A percentile compares a stretch with the other conserved stretches of the same genome.
phyloP scores from a whole-genome alignment of 2,329 filamentous ascomycete species.

The Claviceps pusilla region DNA sequence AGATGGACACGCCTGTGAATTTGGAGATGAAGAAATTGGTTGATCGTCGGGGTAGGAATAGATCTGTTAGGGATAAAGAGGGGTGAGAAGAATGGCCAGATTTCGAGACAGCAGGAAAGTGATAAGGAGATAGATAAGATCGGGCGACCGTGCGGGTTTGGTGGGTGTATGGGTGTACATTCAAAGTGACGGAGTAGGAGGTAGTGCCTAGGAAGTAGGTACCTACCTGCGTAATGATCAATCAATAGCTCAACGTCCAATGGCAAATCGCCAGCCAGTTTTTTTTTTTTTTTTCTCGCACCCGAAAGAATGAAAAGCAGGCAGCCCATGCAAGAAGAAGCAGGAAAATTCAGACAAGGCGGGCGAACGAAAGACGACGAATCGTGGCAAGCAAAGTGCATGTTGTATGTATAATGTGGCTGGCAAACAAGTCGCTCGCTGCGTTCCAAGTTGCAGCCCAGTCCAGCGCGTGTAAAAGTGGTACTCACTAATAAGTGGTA shows the following conservation, averaged over 20 bases:
- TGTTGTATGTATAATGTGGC: not conserved
- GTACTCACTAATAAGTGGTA: not conserved
- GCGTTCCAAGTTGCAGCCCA: no score
- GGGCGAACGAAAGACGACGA: not conserved
- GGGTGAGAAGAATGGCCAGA: conserved; percentile 1
- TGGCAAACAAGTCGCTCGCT: not conserved
- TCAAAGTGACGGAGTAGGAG: not conserved
- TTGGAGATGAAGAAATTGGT: not conserved
- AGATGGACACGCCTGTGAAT: not conserved
- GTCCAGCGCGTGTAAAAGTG: no score
- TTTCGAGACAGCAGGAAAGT: not conserved
- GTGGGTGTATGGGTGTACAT: not conserved
- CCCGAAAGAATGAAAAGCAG: not conserved
- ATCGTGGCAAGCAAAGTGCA: not conserved
- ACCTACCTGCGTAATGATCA: not conserved
- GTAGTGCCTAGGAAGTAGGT: not conserved
- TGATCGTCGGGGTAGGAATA: not conserved
- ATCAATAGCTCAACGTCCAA: not conserved
- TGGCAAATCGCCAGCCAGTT: not conserved
- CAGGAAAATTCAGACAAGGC: not conserved
- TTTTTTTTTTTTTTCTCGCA: not conserved
- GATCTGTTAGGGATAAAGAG: conserved; percentile 1
- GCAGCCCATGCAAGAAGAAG: not conserved
- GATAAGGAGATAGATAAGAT: not conserved
- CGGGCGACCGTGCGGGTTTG: not conserved